Percentiles rank a stretch among this genome's conserved stretches.
Evolutionary conservation across 2,329 filamentous ascomycete genomes (phyloP).

Genomic region (Pleoardoris graminearum): DNA sequence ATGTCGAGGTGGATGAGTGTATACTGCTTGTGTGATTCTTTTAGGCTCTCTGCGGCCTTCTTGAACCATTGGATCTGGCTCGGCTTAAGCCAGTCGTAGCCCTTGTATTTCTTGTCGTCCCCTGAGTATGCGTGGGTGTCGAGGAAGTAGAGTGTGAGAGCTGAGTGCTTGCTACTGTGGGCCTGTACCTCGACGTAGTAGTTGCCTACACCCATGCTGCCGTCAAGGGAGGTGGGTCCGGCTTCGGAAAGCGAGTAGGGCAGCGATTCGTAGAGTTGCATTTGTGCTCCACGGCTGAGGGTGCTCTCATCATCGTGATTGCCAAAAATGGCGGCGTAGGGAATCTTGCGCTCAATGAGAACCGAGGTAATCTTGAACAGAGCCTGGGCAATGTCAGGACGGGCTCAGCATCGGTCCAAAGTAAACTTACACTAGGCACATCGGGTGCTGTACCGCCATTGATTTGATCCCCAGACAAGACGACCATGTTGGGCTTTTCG

Average conservation of each 20-base stretch:
- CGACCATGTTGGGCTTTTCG: constrained; percentile 89
- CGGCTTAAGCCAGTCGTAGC: constrained; percentile 96
- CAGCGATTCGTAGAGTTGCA: constrained; percentile 82
- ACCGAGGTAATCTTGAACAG: constrained; percentile 91
- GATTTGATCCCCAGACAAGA: constrained; percentile 91
- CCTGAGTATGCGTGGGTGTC: constrained; percentile 93
- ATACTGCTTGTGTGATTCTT: constrained; percentile 75
- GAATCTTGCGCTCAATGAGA: constrained; percentile 83
- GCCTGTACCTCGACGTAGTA: constrained; percentile 91
- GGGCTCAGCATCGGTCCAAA: neutral
- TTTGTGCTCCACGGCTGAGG: constrained; percentile 74
- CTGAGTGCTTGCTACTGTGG: constrained; percentile 81
- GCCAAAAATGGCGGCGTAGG: constrained; percentile 91
- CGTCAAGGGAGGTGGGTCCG: constrained; percentile 81
- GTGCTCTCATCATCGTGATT: constrained; percentile 96
- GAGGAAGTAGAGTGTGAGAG: constrained; percentile 90
- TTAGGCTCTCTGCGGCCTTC: constrained; percentile 70
- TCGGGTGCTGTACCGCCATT: constrained; percentile 93
- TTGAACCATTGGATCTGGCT: constrained; percentile 96
- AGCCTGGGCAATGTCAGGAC: constrained; percentile 56
- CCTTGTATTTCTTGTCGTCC: constrained; percentile 83
- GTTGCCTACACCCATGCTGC: constrained; percentile 71
- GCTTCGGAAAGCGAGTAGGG: constrained; percentile 87
- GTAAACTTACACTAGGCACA: constrained; percentile 71
- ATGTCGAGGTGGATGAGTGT: constrained; percentile 92